Base-by-base conservation (phyloP, 306 rosid species). In the Begonia fuchsioides region DNA sequence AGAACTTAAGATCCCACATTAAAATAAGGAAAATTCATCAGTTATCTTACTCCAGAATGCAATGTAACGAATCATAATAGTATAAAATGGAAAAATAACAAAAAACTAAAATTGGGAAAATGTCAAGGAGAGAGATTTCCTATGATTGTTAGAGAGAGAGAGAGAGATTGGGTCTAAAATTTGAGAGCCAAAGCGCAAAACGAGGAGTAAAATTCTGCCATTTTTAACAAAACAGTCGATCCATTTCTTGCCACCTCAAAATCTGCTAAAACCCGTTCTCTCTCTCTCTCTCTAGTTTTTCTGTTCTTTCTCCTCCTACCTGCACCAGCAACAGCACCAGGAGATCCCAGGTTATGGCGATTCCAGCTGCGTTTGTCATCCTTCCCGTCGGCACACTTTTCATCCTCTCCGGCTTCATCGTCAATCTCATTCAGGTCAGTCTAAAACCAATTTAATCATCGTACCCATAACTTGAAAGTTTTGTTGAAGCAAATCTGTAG, bases 321-420 rank as follows among this genome's bases (percentile, higher is more conserved):
- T 13, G 39, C 49, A 68, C 38, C 50, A 43, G 51, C 10, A 3
- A 20, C 10, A 9, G 39, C 49, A 68, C 38, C 50, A 43, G 51
- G 43, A 14, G 66, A 38, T 8, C 15, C 15, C 47, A 58, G 64
- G 53, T 47, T 55, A 88, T 83, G 96, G 78, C 76, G 35, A 67
- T 83, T 64, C 94, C 82, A 32, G 83, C 96, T 41, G 75, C 73
- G 17, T 40, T 81, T 13, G 68, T 73, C 38, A 61, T 88, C 47
- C 65, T 80, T 64, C 96, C 96, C 11, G 1, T 76, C 3, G 96
- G 93, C 54, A 48, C 68, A 38, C 63, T 88, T 46, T 78, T 88
- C 83, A 59, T 83, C 54, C 65, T 81, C 54, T 88, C 96, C 0
- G 96, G 96, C 62, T 66, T 81, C 63, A 53, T 76, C 60, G 74